phyloP scores from a whole-genome alignment of 1,284 basidiomycete species.

The Ceratobasidium sp. region DNA sequence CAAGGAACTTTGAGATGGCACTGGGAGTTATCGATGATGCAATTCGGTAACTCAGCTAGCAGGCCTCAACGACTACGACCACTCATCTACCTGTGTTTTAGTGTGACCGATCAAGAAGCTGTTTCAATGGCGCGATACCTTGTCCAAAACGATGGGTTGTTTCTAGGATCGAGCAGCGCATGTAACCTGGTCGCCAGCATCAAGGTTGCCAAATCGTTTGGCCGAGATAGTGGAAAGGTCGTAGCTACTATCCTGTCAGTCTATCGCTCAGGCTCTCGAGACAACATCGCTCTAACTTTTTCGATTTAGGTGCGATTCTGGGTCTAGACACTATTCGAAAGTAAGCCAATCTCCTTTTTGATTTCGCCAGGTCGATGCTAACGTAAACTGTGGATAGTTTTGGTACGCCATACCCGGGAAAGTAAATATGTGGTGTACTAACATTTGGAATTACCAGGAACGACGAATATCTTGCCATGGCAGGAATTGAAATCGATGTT shows the following conservation, averaged over 20 bases:
- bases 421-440: slow-evolving; percentile 15
- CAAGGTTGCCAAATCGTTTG: slow-evolving; percentile 77
- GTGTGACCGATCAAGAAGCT: slow-evolving; percentile 89
- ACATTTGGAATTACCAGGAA: slow-evolving; percentile 67
- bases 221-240: slow-evolving; percentile 66
- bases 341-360: slow-evolving; percentile 59
- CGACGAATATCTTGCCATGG: slow-evolving; percentile 77
- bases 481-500: slow-evolving; percentile 71
- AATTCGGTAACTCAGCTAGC: slow-evolving; percentile 71
- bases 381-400: slow-evolving; percentile 36
- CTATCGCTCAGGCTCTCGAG: not conserved
- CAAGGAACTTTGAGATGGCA: slow-evolving; percentile 87
- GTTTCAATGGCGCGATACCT: slow-evolving; percentile 93
- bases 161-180: slow-evolving; percentile 95
- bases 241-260: slow-evolving; percentile 88
- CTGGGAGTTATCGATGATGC: slow-evolving; percentile 87
- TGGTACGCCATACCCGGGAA: slow-evolving; percentile 38
- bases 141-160: slow-evolving; percentile 90
- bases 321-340: slow-evolving; percentile 88
- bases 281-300: slow-evolving; percentile 11
- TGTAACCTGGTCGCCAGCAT: slow-evolving; percentile 95
- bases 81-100: slow-evolving; percentile 54
- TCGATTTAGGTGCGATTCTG: slow-evolving; percentile 79
- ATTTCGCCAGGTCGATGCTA: not conserved
- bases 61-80: not conserved